Percentiles rank a stretch among this genome's conserved stretches.
Evolutionary conservation across 768 basidiomycete genomes (phyloP).

Genomic region (Mycena floridula): DNA sequence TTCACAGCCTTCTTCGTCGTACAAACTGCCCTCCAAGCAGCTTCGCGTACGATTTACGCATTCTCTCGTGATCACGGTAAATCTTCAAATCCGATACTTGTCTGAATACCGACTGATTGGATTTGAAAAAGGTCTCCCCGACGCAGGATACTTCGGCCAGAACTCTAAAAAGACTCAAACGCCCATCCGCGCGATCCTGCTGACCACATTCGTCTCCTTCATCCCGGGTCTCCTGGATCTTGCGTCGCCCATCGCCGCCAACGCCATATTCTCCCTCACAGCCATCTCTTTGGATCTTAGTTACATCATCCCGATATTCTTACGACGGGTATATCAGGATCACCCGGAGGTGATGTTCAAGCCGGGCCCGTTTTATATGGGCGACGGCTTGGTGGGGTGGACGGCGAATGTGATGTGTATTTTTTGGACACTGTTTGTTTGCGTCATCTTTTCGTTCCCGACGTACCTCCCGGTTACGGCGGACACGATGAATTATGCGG

Average conservation of each 20-base stretch:
- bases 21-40: conserved; percentile 77
- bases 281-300: conserved; percentile 45
- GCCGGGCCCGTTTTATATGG: conserved; percentile 86
- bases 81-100: conserved; percentile 4
- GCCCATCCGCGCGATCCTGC: conserved; percentile 74
- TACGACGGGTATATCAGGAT: conserved; percentile 58
- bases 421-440: conserved; percentile 63
- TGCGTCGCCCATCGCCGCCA: conserved; percentile 44
- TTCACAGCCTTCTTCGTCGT: conserved; percentile 84
- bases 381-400: conserved; percentile 58
- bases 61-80: conserved; percentile 76
- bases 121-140: conserved; percentile 53
- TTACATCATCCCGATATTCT: conserved; percentile 74
- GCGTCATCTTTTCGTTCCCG: conserved; percentile 69
- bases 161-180: conserved; percentile 60
- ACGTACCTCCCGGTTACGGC: conserved; percentile 62
- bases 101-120: background rate
- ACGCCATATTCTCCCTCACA: conserved; percentile 51
- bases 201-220: conserved; percentile 57
- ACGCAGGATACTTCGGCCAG: conserved; percentile 71
- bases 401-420: conserved; percentile 61
- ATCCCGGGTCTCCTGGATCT: conserved; percentile 44
- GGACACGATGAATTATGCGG: conserved; percentile 78
- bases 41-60: conserved; percentile 76
- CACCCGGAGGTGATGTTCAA: conserved; percentile 82